Base-by-base conservation (phyloP, 352 stramenopile species). In the Globisporangium rhizosaccharum region DNA sequence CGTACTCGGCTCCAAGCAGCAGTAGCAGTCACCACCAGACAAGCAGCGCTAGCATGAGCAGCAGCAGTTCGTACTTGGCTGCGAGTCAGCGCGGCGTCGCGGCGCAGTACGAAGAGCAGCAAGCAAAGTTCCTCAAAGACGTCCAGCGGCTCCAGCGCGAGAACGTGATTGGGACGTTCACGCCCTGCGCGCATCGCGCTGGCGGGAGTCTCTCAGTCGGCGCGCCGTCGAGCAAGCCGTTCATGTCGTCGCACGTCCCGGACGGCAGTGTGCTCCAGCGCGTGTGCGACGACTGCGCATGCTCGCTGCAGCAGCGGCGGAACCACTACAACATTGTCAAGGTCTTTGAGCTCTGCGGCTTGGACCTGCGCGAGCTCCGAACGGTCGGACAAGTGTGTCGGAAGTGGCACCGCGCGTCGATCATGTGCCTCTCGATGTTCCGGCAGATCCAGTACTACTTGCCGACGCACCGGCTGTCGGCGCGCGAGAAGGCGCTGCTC, bases 381-480 rank as follows among this genome's bases (percentile, higher is more conserved):
- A 76, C 70, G 3, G 60, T 94, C 17, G 84, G 84, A 0, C 84
- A 92, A 61, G 84, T 94, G 37, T 94, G 84, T 56, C 82, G 84
- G 51, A 92, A 92, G 58, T 94, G 84, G 84, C 84, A 94, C 53
- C 84, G 84, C 56, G 84, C 84, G 26, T 90, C 74, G 33, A 90
- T 94, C 69, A 94, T 94, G 84, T 90, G 84, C 26, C 64, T 94
- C n/a, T 94, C 84, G 17, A 92, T 85, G 76, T 92, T 94, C 42
- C 84, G 84, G 30, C 84, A 94, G 72, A 92, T 94, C 59, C 85
- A 94, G 61, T 94, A 94, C 46, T 92, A 92, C 62, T 56, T 94
- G 26, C 85, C 85, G 15, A 87, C 79, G 12, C 85, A 94, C 60
- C 73, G 78, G 9, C 57, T 92, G 15, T 92, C 82, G 5, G 73